phyloP scores from a whole-genome alignment of 805 yeast genomes.

The Teunomyces gatunensis region DNA sequence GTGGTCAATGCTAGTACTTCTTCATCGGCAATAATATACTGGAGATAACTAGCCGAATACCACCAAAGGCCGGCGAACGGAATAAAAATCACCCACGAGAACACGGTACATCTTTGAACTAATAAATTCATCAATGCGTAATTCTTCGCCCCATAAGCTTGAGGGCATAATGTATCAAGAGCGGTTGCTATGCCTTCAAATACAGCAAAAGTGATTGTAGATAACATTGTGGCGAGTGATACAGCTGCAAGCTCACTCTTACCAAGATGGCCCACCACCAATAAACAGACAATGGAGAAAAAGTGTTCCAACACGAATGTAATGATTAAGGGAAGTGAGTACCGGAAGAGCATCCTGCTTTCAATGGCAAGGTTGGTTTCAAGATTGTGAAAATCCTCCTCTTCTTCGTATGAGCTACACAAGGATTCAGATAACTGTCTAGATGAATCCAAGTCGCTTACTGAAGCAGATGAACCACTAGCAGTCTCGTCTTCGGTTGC shows the following conservation, averaged over 20 bases:
- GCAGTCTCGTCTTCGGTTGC: constrained; percentile 15
- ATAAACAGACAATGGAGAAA: constrained; percentile 40
- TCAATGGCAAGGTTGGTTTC: constrained; percentile 28
- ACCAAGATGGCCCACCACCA: constrained; percentile 46
- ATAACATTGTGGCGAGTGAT: constrained; percentile 43
- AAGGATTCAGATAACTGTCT: constrained; percentile 4
- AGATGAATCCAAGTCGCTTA: constrained; percentile 5
- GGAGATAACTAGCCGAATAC: constrained; percentile 29
- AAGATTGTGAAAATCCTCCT: constrained; percentile 32
- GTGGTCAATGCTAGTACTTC: constrained; percentile 35
- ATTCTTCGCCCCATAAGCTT: constrained; percentile 44
- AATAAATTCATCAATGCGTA: constrained; percentile 33
- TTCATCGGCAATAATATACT: constrained; percentile 29
- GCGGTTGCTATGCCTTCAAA: constrained; percentile 49
- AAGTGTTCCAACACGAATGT: constrained; percentile 44
- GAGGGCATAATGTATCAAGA: constrained; percentile 44
- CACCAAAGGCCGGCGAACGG: constrained; percentile 44
- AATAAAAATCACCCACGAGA: constrained; percentile 32
- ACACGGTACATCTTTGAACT: constrained; percentile 38
- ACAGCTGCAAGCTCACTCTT: constrained; percentile 46
- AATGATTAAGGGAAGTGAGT: constrained; percentile 38
- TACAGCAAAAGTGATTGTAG: constrained; percentile 43
- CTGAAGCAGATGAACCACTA: constrained; percentile 4
- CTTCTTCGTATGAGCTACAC: constrained; percentile 13
- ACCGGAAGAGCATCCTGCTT: constrained; percentile 24